A percentile compares a stretch with the other conserved stretches of the same genome.
phyloP scores from a whole-genome alignment of 352 stramenopile species.

The Pythium graminicola region DNA sequence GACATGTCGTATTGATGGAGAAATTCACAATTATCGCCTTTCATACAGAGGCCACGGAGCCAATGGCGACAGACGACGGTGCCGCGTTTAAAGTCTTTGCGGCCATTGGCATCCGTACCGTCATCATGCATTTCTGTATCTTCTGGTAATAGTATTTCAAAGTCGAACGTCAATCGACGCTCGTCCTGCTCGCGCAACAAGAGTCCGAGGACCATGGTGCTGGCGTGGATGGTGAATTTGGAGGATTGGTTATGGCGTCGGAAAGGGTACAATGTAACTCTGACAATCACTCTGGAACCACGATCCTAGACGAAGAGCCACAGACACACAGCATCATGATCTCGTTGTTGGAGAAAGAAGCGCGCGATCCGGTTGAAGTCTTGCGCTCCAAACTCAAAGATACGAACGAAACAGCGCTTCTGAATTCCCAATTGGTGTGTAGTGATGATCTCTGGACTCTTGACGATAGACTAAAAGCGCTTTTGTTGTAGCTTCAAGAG shows the following conservation, averaged over 20 bases:
- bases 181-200: conserved; percentile 78
- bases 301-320: neutral
- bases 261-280: no score
- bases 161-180: conserved; percentile 73
- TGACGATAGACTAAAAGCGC: no score
- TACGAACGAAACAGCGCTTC: conserved; percentile 68
- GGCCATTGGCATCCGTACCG: conserved; percentile 34
- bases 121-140: conserved; percentile 54
- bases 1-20: conserved; percentile 94
- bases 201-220: conserved; percentile 57
- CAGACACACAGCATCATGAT: conserved; percentile 34
- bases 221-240: neutral
- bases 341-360: conserved; percentile 78
- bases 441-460: no score
- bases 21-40: conserved; percentile 96
- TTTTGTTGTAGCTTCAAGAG: conserved; percentile 81
- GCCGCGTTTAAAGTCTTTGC: conserved; percentile 87
- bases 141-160: conserved; percentile 67
- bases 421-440: conserved; percentile 72
- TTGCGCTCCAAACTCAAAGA: conserved; percentile 78
- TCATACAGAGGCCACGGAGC: conserved; percentile 97
- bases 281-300: conserved; percentile 9
- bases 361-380: conserved; percentile 74
- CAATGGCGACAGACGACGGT: conserved; percentile 98
- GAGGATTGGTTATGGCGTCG: no score